Evolutionary conservation across 495 filamentous ascomycete genomes (phyloP).

Genomic region (Penicillium tannophilum): DNA sequence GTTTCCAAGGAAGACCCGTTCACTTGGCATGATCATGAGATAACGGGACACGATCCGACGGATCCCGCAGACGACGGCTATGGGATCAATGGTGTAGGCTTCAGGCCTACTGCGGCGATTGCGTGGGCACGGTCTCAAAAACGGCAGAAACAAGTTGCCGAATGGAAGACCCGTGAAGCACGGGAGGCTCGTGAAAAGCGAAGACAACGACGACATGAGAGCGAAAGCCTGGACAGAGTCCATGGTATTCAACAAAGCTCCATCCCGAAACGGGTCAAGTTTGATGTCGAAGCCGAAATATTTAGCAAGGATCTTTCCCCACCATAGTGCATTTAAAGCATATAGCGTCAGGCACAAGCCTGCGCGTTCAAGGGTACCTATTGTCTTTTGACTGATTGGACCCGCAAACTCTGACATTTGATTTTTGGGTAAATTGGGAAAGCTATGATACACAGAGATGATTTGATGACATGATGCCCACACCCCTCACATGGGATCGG

Average conservation of each 20-base stretch:
- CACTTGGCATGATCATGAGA: slow-evolving; percentile 83
- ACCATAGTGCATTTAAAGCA: neutral
- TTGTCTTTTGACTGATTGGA: slow-evolving; percentile 12
- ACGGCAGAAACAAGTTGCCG: slow-evolving; percentile 77
- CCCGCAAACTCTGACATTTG: slow-evolving; percentile 10
- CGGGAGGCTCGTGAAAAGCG: slow-evolving; percentile 78
- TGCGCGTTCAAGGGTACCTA: slow-evolving; percentile 9
- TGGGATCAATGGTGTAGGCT: slow-evolving; percentile 88
- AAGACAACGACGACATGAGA: slow-evolving; percentile 62
- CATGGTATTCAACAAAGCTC: slow-evolving; percentile 35
- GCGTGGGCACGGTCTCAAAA: slow-evolving; percentile 75
- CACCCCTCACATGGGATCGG: slow-evolving; percentile 15
- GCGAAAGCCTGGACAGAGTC: slow-evolving; percentile 33
- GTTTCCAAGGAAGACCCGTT: slow-evolving; percentile 48
- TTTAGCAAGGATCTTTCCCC: neutral
- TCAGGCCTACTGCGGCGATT: slow-evolving; percentile 81
- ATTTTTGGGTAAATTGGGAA: slow-evolving; percentile 16
- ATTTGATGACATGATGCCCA: slow-evolving; percentile 29
- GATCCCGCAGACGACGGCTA: slow-evolving; percentile 78
- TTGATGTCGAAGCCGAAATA: slow-evolving; percentile 32
- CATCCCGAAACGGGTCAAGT: slow-evolving; percentile 49
- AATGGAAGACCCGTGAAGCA: slow-evolving; percentile 81
- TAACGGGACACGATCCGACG: slow-evolving; percentile 75
- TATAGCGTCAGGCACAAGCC: slow-evolving; percentile 3
- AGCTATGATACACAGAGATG: slow-evolving; percentile 33